phyloP scores from a whole-genome alignment of 768 basidiomycete genomes.

The Polyporus arcularius region DNA sequence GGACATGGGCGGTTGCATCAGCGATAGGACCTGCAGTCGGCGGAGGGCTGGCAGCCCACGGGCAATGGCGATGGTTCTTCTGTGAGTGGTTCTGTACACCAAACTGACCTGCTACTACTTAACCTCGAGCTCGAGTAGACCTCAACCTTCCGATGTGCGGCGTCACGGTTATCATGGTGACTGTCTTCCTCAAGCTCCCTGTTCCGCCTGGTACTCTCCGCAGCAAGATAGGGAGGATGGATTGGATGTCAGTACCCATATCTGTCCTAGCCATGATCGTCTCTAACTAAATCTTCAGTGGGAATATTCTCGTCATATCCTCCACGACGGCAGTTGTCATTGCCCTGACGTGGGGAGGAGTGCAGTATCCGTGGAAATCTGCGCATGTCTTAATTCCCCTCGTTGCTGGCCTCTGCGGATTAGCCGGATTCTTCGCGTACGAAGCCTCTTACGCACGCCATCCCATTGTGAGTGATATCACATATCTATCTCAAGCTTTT shows the following conservation, averaged over 20 bases:
- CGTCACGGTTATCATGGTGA: background rate
- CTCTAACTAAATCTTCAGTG: slow-evolving; percentile 11
- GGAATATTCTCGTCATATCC: slow-evolving; percentile 26
- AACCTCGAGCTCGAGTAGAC: background rate
- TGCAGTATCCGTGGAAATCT: slow-evolving; percentile 35
- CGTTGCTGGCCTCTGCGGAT: slow-evolving; percentile 31
- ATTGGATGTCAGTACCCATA: slow-evolving; percentile 24
- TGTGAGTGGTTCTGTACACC: background rate
- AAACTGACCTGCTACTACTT: background rate
- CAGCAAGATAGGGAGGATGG: slow-evolving; percentile 27
- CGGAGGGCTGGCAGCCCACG: slow-evolving; percentile 25
- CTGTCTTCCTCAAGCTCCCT: slow-evolving; percentile 17
- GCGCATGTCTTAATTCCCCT: slow-evolving; percentile 37
- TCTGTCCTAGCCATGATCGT: too few relatives aligned
- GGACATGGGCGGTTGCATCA: slow-evolving; percentile 12
- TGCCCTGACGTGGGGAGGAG: slow-evolving; percentile 37
- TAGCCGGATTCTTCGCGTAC: slow-evolving; percentile 30
- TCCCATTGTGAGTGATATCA: background rate
- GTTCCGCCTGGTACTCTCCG: slow-evolving; percentile 3
- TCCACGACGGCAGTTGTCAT: slow-evolving; percentile 22
- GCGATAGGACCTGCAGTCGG: slow-evolving; percentile 32
- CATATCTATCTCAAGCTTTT: background rate
- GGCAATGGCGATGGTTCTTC: slow-evolving; percentile 21
- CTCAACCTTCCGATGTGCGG: background rate
- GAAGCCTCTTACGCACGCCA: background rate